Conservation (phyloP, 805 yeast genomes). For the Wickerhamiella occidentalis region DNA sequence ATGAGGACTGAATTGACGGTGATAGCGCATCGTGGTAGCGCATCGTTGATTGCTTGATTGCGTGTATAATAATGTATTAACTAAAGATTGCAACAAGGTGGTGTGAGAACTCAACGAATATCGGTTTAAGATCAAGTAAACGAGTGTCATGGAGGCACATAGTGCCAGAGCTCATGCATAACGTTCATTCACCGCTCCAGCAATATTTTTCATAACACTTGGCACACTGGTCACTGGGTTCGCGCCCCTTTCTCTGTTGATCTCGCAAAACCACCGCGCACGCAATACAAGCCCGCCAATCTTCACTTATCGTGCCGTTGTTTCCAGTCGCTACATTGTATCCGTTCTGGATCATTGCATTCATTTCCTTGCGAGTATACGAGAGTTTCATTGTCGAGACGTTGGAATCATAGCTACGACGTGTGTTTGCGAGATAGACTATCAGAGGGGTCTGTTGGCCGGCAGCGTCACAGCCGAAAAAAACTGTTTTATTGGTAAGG, state of each 20-base stretch:
- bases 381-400: constrained; percentile 52
- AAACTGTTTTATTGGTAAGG: constrained; percentile 50
- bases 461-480: constrained; percentile 62
- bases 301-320: constrained; percentile 48
- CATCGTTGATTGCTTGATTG: too few relatives aligned
- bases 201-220: constrained; percentile 57
- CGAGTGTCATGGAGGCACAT: too few relatives aligned
- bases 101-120: too few relatives aligned
- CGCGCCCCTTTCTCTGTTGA: constrained; percentile 48
- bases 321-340: constrained; percentile 50
- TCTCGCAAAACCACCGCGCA: constrained; percentile 68
- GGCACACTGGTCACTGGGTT: constrained; percentile 52
- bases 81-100: too few relatives aligned
- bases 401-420: constrained; percentile 47
- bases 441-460: constrained; percentile 43
- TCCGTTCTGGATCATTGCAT: constrained; percentile 52
- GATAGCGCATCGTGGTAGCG: too few relatives aligned
- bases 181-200: constrained; percentile 45
- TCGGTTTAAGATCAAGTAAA: too few relatives aligned
- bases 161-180: too few relatives aligned
- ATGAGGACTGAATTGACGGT: too few relatives aligned
- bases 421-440: constrained; percentile 56
- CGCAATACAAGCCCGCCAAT: constrained; percentile 57
- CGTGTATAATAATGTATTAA: too few relatives aligned
- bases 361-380: constrained; percentile 43